Percentiles rank a stretch among this genome's conserved stretches.
Evolutionary conservation across 345 rosid species (phyloP).

Genomic region (Trapa bicornis): DNA sequence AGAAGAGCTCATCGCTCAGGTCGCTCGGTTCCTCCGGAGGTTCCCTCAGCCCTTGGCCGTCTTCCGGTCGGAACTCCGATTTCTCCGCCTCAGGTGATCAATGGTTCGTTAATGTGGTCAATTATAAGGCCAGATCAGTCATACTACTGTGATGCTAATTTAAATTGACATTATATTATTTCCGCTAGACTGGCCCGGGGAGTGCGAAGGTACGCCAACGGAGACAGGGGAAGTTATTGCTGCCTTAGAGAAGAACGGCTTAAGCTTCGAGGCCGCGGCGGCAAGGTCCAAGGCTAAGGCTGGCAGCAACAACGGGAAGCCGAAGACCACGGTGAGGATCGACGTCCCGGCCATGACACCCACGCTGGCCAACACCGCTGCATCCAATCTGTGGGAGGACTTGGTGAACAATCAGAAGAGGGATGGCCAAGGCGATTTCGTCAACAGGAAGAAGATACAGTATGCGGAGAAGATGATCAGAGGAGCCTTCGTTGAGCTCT

Average conservation of each 20-base stretch:
- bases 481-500: slow-evolving; percentile 86
- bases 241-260: slow-evolving; percentile 62
- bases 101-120: neutral
- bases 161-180: neutral
- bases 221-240: slow-evolving; percentile 59
- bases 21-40: neutral
- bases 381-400: slow-evolving; percentile 77
- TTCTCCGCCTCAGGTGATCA: slow-evolving; percentile 38
- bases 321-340: slow-evolving; percentile 60
- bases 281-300: slow-evolving; percentile 40
- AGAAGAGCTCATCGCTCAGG: slow-evolving; percentile 16
- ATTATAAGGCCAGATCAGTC: too few relatives aligned
- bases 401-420: slow-evolving; percentile 58
- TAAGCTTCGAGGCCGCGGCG: slow-evolving; percentile 53
- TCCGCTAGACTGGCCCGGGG: slow-evolving; percentile 28
- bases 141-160: too few relatives aligned
- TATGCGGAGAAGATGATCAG: slow-evolving; percentile 84
- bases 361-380: slow-evolving; percentile 45
- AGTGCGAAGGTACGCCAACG: slow-evolving; percentile 2
- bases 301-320: slow-evolving; percentile 35
- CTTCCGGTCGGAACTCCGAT: slow-evolving; percentile 41
- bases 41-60: slow-evolving; percentile 27
- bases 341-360: slow-evolving; percentile 61
- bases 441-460: slow-evolving; percentile 62
- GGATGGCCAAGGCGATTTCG: slow-evolving; percentile 41